Base-by-base conservation (phyloP, 257 asterid species). In the Nicotiana attenuata region DNA sequence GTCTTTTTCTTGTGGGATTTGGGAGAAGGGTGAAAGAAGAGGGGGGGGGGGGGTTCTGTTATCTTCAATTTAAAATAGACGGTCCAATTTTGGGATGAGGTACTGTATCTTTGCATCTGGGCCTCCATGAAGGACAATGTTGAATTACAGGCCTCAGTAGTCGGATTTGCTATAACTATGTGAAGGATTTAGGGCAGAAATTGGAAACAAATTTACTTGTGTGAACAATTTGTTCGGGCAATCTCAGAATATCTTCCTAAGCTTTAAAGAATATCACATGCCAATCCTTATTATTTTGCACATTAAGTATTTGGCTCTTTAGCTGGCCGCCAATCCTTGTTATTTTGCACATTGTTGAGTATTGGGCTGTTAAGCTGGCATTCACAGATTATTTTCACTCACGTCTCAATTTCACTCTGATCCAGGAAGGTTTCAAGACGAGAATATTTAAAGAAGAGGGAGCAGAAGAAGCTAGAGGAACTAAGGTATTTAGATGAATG, bases 391-490 rank as follows among this genome's bases (percentile, higher is more conserved):
- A 64, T 64, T 65, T 64, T 5, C 75, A 31, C 50, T 31, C 75
- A 15, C 47, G 9, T 65, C 47, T 22, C 75, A 65, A 7, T 65
- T 65, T 65, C 75, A 16, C 17, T 41, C 19, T 47, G 79, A 73
- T 83, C 80, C 89, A 92, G 97, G 89, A 92, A 88, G 85, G 89
- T 85, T 84, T 95, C 99, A 66, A 90, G 99, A 84, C 98, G 91
- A 85, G 97, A 92, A 83, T 95, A 95, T 83, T 84, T 95, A 84
- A 93, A 95, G 97, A 92, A 93, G 88, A 87, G 99, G 87, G 99
- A 95, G 94, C 95, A 92, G 65, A 92, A 93, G 89, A 95, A 93
- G 86, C 85, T 95, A 78, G 99, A 95, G 3, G 98, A 92, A 89
- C 93, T 93, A 83, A 86, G 94, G 98, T 92, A 89, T 52, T 31